phyloP scores from a whole-genome alignment of 352 stramenopile species.

The Discostella stelligera region DNA sequence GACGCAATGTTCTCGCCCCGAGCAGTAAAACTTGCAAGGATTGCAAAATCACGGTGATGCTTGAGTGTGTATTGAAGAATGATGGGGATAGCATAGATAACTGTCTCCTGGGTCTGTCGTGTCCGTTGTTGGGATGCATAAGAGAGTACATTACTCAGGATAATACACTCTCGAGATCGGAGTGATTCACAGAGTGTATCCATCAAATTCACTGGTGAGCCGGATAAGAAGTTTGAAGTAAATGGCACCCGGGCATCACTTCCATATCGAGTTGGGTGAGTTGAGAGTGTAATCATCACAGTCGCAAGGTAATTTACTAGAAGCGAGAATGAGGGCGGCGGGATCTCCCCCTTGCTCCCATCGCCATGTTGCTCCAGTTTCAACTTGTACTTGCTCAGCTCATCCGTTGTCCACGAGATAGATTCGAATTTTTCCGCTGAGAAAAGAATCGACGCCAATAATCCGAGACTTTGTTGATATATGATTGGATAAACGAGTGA shows the following conservation, averaged over 20 bases:
- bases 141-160: constrained; percentile 27
- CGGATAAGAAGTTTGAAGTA: constrained; percentile 5
- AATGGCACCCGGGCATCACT: background rate
- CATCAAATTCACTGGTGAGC: constrained; percentile 1
- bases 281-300: constrained; percentile 18
- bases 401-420: constrained; percentile 23
- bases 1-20: constrained; percentile 50
- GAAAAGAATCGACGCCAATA: constrained; percentile 45
- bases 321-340: background rate
- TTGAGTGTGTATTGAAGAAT: constrained; percentile 55
- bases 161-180: constrained; percentile 23
- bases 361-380: constrained; percentile 15
- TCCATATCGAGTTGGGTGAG: background rate
- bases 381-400: constrained; percentile 15
- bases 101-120: constrained; percentile 10
- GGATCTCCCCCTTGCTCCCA: background rate
- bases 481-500: background rate
- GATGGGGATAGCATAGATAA: constrained; percentile 32
- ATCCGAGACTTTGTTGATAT: constrained; percentile 39
- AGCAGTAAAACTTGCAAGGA: constrained; percentile 49
- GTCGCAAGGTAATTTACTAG: constrained; percentile 22
- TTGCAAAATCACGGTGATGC: constrained; percentile 40
- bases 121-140: constrained; percentile 24
- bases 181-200: constrained; percentile 28
- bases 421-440: background rate